Percentiles rank a stretch among this genome's conserved stretches.
These are phyloP conservation scores for Saxophila tyrrhenica DNA, from an alignment of 495 filamentous ascomycete species.

Conservation along the genomic window DNA sequence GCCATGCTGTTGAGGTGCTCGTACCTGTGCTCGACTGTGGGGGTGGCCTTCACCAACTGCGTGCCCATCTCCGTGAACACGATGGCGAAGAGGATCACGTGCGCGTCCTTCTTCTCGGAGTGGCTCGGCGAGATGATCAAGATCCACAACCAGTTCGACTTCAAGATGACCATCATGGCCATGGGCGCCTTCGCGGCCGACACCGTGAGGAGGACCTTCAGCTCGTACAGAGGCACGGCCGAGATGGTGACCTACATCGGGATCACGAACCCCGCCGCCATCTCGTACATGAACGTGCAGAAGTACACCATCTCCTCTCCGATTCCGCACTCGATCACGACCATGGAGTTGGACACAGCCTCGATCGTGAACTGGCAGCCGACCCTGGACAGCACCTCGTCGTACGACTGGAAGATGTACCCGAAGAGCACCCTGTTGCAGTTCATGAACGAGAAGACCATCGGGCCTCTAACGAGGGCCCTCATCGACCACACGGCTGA, in stretches of 20 bases:
- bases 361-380: not conserved
- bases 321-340: not conserved
- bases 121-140: conserved; percentile 1
- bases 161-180: conserved; percentile 1
- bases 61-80: not conserved
- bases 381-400: not conserved
- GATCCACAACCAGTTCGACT: not conserved
- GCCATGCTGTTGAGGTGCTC: not conserved
- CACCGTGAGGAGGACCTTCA: conserved; percentile 2
- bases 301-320: not conserved
- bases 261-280: not conserved
- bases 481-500: no score
- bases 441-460: not conserved
- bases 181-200: conserved; percentile 1
- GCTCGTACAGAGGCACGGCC: not conserved
- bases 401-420: conserved; percentile 1
- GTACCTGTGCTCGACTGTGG: not conserved
- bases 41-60: conserved; percentile 1
- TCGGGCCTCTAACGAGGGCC: no score
- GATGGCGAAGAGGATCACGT: conserved; percentile 2
- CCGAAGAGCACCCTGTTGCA: not conserved
- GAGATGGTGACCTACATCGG: conserved; percentile 1
- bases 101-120: conserved; percentile 1
- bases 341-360: not conserved
- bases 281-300: not conserved